These are phyloP conservation scores for Penicillium pulvis DNA, from an alignment of 495 filamentous ascomycete genomes.

Conservation along the genomic window DNA sequence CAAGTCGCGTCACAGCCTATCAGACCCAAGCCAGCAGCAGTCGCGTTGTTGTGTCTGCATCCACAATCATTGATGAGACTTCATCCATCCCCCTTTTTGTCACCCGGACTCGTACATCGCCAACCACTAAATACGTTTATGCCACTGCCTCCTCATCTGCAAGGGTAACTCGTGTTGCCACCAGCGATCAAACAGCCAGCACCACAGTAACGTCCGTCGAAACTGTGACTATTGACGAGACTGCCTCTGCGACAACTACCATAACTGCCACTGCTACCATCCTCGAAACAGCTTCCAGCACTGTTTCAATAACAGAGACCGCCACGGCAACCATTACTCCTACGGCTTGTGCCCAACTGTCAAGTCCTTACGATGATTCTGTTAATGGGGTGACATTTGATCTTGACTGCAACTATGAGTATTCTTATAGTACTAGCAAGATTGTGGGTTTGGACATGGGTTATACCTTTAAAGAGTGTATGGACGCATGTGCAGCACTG, in stretches of 20 bases:
- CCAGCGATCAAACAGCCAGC: background rate
- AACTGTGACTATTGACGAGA: background rate
- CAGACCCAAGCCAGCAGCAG: background rate
- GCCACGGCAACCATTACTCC: background rate
- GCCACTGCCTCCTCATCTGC: background rate
- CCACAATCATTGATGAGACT: background rate
- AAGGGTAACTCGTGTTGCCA: background rate
- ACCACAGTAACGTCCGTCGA: background rate
- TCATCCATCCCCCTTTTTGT: background rate
- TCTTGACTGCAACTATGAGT: background rate
- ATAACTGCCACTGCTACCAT: background rate
- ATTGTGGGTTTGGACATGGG: background rate
- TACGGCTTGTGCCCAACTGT: background rate
- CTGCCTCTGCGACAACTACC: background rate
- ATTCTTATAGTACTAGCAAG: background rate
- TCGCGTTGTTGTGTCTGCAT: background rate
- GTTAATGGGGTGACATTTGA: background rate
- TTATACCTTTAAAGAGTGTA: background rate
- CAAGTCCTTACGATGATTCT: background rate
- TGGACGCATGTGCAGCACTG: background rate
- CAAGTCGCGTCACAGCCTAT: background rate
- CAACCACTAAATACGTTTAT: background rate
- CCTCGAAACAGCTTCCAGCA: background rate
- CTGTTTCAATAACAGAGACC: slow-evolving; percentile 1
- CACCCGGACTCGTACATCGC: background rate